A percentile compares a stretch with the other conserved stretches of the same genome.
These are phyloP conservation scores for Pyrenula massariospora DNA, from an alignment of 495 filamentous ascomycete species.

Conservation along the genomic window DNA sequence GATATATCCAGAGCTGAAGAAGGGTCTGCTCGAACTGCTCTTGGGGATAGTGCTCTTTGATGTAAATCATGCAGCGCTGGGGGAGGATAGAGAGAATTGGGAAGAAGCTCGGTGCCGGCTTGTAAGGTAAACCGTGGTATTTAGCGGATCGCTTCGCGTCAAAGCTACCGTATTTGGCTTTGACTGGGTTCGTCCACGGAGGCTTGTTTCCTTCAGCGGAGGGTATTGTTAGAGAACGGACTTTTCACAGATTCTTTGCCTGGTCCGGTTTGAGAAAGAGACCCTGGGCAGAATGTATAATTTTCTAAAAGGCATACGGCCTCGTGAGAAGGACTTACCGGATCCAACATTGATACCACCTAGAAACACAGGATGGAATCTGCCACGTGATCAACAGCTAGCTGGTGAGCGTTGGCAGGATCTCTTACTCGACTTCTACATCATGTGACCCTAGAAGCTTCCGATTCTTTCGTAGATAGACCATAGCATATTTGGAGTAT, in stretches of 20 bases:
- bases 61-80: conserved; percentile 51
- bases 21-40: conserved; percentile 31
- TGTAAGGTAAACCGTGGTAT: conserved; percentile 36
- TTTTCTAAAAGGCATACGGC: too few species aligned
- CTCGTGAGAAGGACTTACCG: conserved; percentile 36
- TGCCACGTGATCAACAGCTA: conserved; percentile 15
- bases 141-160: conserved; percentile 43
- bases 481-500: conserved; percentile 55
- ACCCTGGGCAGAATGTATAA: too few species aligned
- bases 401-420: too few species aligned
- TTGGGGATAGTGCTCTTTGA: conserved; percentile 39
- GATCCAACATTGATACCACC: conserved; percentile 57
- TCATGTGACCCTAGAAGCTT: conserved; percentile 39
- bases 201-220: conserved; percentile 51
- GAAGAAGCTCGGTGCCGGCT: conserved; percentile 35
- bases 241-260: too few species aligned
- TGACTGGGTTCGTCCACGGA: conserved; percentile 30
- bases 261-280: too few species aligned
- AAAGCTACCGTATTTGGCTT: conserved; percentile 42
- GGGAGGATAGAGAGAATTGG: conserved; percentile 41
- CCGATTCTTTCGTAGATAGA: conserved; percentile 43
- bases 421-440: conserved; percentile 48
- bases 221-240: neutral
- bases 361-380: conserved; percentile 60
- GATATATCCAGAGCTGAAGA: conserved; percentile 27